Evolutionary conservation across 768 basidiomycete species (phyloP).

Genomic region (Leccinellum albellum): DNA sequence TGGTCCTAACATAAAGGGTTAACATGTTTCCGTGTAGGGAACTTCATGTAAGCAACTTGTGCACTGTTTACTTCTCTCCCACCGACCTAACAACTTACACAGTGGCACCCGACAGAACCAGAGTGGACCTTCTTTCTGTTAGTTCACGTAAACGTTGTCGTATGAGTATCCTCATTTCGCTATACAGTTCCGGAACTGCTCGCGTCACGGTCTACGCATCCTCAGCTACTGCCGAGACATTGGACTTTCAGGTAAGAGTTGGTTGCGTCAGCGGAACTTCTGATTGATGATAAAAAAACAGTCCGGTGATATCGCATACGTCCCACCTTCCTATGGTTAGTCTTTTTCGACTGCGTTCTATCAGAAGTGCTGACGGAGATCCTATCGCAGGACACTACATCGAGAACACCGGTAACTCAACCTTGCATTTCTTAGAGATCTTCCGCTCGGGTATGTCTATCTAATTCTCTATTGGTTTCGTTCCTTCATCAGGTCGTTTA

Average conservation of each 20-base stretch:
- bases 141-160: neutral
- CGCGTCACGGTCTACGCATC: slow-evolving; percentile 44
- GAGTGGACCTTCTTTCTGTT: slow-evolving; percentile 46
- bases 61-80: neutral
- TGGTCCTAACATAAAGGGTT: neutral
- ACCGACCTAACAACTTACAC: neutral
- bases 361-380: neutral
- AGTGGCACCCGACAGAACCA: slow-evolving; percentile 53
- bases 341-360: neutral
- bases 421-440: slow-evolving; percentile 59
- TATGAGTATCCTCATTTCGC: neutral
- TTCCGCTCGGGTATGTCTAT: slow-evolving; percentile 45
- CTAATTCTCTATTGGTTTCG: no score
- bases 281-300: slow-evolving; percentile 15
- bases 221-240: slow-evolving; percentile 37
- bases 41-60: slow-evolving; percentile 37
- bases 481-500: neutral
- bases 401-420: slow-evolving; percentile 60
- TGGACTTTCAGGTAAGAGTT: slow-evolving; percentile 39
- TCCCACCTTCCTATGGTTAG: slow-evolving; percentile 25
- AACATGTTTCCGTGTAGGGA: slow-evolving; percentile 29
- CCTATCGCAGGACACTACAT: slow-evolving; percentile 55
- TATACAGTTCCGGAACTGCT: slow-evolving; percentile 34
- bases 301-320: slow-evolving; percentile 28
- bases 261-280: neutral